phyloP scores from a whole-genome alignment of 768 basidiomycete genomes.

The Macrolepiota dolichaula region DNA sequence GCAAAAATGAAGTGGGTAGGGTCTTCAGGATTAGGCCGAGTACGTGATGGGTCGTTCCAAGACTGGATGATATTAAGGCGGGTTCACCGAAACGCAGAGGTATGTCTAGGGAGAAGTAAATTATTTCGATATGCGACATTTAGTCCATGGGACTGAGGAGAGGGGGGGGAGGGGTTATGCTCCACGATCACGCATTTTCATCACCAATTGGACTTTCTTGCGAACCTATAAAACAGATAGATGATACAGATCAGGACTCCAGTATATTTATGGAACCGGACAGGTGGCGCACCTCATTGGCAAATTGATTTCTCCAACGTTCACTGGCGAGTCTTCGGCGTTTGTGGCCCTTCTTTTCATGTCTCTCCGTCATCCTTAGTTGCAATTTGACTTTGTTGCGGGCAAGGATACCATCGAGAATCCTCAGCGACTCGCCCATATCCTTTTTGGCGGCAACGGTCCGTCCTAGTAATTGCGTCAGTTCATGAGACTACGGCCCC shows the following conservation, averaged over 20 bases:
- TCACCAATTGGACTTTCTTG: slow-evolving; percentile 77
- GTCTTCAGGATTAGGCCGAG: neutral
- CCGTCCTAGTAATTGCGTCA: slow-evolving; percentile 46
- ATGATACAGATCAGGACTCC: slow-evolving; percentile 11
- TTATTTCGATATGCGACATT: slow-evolving; percentile 10
- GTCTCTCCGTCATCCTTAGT: slow-evolving; percentile 49
- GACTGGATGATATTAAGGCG: slow-evolving; percentile 6
- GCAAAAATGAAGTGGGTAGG: neutral
- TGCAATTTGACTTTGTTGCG: slow-evolving; percentile 55
- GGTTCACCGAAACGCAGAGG: neutral
- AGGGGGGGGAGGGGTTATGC: slow-evolving; percentile 35
- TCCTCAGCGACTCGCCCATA: slow-evolving; percentile 44
- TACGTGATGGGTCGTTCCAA: neutral
- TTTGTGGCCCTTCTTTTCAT: slow-evolving; percentile 83
- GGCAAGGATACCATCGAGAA: slow-evolving; percentile 46
- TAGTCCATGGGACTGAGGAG: slow-evolving; percentile 5
- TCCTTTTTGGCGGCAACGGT: slow-evolving; percentile 47
- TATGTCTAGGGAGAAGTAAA: slow-evolving; percentile 1
- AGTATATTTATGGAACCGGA: neutral
- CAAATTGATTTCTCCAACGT: slow-evolving; percentile 78
- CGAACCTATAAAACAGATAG: slow-evolving; percentile 54
- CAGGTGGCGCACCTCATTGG: slow-evolving; percentile 59
- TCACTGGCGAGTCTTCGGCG: slow-evolving; percentile 70
- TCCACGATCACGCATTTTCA: slow-evolving; percentile 73
- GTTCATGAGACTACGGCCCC: slow-evolving; percentile 4